Conservation (phyloP, 2,329 filamentous ascomycete genomes). For the Microascus cirrosus region DNA sequence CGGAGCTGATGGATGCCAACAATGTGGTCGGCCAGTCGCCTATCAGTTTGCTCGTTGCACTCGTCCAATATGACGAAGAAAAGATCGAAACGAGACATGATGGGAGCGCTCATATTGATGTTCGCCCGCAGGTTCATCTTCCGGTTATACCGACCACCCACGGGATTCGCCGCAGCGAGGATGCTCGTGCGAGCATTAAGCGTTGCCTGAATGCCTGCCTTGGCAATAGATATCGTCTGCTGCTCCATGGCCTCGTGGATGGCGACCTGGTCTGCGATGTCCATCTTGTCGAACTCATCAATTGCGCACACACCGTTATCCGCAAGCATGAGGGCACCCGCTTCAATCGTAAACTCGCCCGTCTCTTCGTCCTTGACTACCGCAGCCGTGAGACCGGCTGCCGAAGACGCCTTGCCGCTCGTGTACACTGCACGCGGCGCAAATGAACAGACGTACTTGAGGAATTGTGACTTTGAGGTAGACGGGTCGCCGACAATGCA, state of each 20-base stretch:
- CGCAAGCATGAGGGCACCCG: slow-evolving; percentile 92
- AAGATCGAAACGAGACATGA: slow-evolving; percentile 98
- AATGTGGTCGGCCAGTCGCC: slow-evolving; percentile 87
- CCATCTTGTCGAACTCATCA: slow-evolving; percentile 99
- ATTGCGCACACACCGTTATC: slow-evolving; percentile 97
- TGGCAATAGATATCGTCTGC: slow-evolving; percentile 97
- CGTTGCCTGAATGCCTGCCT: slow-evolving; percentile 95
- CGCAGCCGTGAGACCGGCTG: slow-evolving; percentile 91
- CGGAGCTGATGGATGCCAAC: slow-evolving; percentile 87
- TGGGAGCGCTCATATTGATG: slow-evolving; percentile 97
- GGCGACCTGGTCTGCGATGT: slow-evolving; percentile 89
- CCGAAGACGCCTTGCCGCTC: slow-evolving; percentile 92
- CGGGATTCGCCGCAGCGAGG: slow-evolving; percentile 89
- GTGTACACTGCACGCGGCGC: slow-evolving; percentile 96
- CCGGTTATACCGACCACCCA: slow-evolving; percentile 92
- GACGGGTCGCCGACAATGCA: slow-evolving; percentile 96
- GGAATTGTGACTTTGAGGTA: slow-evolving; percentile 94
- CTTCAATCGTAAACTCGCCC: slow-evolving; percentile 96
- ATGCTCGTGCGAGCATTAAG: slow-evolving; percentile 93
- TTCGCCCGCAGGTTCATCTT: slow-evolving; percentile 89
- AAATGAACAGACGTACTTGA: slow-evolving; percentile 96
- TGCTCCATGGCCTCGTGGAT: slow-evolving; percentile 99
- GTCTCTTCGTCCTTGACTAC: slow-evolving; percentile 98
- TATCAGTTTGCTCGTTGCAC: slow-evolving; percentile 84
- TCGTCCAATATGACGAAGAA: slow-evolving; percentile 98